These are phyloP conservation scores for Barnettozyma pratensis DNA, from an alignment of 805 yeast species.

Conservation along the genomic window DNA sequence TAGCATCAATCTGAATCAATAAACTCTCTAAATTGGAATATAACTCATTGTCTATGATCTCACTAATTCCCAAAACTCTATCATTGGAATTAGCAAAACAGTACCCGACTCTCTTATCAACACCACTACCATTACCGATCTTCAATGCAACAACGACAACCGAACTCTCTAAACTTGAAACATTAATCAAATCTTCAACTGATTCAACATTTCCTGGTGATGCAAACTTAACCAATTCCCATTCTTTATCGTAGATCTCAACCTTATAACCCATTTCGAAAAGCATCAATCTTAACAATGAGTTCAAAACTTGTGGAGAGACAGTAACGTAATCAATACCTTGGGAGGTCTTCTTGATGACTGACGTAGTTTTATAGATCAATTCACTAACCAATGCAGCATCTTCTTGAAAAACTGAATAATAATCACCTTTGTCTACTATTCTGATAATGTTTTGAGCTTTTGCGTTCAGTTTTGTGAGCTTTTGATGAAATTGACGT, in stretches of 20 bases:
- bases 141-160: conserved; percentile 46
- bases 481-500: conserved; percentile 43
- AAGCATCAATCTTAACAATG: conserved; percentile 59
- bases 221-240: conserved; percentile 56
- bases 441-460: conserved; percentile 54
- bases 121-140: conserved; percentile 27
- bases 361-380: conserved; percentile 79
- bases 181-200: conserved; percentile 63
- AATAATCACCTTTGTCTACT: conserved; percentile 81
- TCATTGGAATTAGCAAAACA: conserved; percentile 73
- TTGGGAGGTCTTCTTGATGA: conserved; percentile 56
- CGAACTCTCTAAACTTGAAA: conserved; percentile 33
- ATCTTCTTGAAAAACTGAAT: conserved; percentile 67
- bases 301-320: conserved; percentile 66
- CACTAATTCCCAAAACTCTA: conserved; percentile 62
- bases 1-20: conserved; percentile 82
- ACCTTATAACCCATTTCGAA: conserved; percentile 70
- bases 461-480: conserved; percentile 41
- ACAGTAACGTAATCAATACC: conserved; percentile 64
- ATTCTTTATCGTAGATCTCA: conserved; percentile 69
- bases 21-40: conserved; percentile 83
- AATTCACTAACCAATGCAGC: conserved; percentile 79
- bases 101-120: conserved; percentile 59
- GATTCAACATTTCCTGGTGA: conserved; percentile 88
- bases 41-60: conserved; percentile 82